Evolutionary conservation across 768 basidiomycete species (phyloP).

Genomic region (Mrakia gelida): DNA sequence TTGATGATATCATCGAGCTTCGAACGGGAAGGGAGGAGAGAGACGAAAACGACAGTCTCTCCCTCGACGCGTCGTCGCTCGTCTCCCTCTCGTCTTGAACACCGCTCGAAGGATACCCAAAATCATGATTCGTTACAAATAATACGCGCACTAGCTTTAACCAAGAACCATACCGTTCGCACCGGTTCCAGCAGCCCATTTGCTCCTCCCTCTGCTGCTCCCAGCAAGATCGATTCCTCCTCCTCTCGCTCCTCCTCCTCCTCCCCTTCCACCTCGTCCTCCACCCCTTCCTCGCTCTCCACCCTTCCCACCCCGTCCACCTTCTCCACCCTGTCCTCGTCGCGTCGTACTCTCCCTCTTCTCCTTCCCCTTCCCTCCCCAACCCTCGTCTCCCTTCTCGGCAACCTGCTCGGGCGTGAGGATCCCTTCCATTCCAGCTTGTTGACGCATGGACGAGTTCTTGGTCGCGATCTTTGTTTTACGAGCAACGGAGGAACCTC

Average conservation of each 20-base stretch:
- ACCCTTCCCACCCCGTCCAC: not conserved
- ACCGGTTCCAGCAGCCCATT: constrained; percentile 15
- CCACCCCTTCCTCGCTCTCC: constrained; percentile 6
- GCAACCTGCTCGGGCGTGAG: constrained; percentile 17
- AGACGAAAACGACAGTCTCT: no score
- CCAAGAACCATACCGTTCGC: constrained; percentile 17
- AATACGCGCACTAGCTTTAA: not conserved
- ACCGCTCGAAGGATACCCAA: not conserved
- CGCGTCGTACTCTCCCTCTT: constrained; percentile 12
- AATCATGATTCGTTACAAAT: not conserved
- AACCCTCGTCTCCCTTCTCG: constrained; percentile 20
- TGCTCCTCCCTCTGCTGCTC: constrained; percentile 10
- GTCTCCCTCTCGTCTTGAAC: no score
- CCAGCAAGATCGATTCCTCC: constrained; percentile 15
- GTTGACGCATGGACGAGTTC: constrained; percentile 29
- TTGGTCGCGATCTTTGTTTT: constrained; percentile 29
- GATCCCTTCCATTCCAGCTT: constrained; percentile 27
- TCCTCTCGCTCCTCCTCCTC: constrained; percentile 13
- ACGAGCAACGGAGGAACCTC: constrained; percentile 15
- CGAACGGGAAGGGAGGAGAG: no score
- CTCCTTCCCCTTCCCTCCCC: constrained; percentile 18
- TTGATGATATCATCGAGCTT: no score
- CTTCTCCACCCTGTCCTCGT: not conserved
- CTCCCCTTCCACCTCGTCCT: constrained; percentile 6
- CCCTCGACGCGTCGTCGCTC: no score